A percentile compares a stretch with the other conserved stretches of the same genome.
These are phyloP conservation scores for Scorias spongiosa DNA, from an alignment of 2,329 filamentous ascomycete species.

Conservation along the genomic window DNA sequence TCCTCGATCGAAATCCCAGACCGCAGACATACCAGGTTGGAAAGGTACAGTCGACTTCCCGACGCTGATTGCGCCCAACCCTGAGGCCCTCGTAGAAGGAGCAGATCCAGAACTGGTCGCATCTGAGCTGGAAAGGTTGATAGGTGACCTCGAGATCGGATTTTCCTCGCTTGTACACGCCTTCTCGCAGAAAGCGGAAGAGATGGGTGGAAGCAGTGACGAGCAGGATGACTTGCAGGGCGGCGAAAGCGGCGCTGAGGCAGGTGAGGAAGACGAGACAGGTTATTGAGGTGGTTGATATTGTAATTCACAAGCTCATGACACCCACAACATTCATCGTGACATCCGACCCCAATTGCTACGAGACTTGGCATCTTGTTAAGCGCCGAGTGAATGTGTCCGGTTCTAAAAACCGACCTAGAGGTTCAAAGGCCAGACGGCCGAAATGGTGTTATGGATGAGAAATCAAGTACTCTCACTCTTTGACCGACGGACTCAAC, in stretches of 20 bases:
- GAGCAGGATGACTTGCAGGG: not conserved
- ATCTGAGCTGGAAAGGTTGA: constrained; percentile 15
- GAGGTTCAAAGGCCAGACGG: no score
- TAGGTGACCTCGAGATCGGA: constrained; percentile 11
- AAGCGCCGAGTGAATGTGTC: no score
- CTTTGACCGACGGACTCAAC: no score
- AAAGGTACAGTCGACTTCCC: constrained; percentile 14
- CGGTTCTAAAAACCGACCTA: no score
- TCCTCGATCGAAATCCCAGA: not conserved
- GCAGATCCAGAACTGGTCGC: constrained; percentile 14
- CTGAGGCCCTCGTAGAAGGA: constrained; percentile 16
- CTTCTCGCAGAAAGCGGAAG: constrained; percentile 1
- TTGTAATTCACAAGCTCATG: no score
- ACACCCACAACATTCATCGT: no score
- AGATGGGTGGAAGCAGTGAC: constrained; percentile 6
- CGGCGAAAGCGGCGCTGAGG: not conserved
- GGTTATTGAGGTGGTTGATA: not conserved
- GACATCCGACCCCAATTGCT: no score
- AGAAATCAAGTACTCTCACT: no score
- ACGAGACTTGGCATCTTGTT: no score
- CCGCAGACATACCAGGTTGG: not conserved
- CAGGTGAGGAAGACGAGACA: not conserved
- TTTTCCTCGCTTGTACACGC: constrained; percentile 3
- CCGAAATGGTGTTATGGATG: no score
- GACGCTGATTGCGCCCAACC: constrained; percentile 13